Percentiles rank a stretch among this genome's conserved stretches.
phyloP scores from a whole-genome alignment of 2,329 filamentous ascomycete species.

The Cadophora malorum region DNA sequence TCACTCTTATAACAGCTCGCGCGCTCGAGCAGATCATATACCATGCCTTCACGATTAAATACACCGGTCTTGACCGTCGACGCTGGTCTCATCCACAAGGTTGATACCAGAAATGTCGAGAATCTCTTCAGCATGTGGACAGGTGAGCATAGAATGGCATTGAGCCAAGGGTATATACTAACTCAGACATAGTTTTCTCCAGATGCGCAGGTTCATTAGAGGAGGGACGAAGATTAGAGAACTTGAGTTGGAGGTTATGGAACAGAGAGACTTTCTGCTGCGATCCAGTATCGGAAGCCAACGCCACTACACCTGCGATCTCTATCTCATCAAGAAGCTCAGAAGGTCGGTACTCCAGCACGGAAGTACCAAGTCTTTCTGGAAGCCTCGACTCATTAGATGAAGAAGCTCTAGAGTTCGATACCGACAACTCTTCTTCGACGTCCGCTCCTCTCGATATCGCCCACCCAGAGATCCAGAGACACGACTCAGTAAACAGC shows the following conservation, averaged over 20 bases:
- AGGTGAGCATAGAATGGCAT: conserved; percentile 62
- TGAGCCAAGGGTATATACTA: conserved; percentile 12
- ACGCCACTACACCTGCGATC: conserved; percentile 51
- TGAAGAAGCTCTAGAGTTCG: conserved; percentile 68
- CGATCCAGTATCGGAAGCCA: conserved; percentile 64
- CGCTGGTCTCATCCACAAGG: conserved; percentile 89
- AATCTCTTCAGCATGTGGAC: conserved; percentile 98
- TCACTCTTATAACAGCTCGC: conserved; percentile 39
- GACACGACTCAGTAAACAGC: conserved; percentile 74
- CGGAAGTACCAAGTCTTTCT: conserved; percentile 75
- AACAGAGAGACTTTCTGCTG: conserved; percentile 92
- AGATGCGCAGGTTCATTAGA: conserved; percentile 94
- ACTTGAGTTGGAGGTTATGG: conserved; percentile 95
- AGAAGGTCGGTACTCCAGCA: conserved; percentile 52
- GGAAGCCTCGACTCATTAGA: conserved; percentile 79
- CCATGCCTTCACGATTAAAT: conserved; percentile 84
- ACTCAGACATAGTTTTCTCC: conserved; percentile 73
- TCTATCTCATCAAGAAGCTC: conserved; percentile 44
- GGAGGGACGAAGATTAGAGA: conserved; percentile 90
- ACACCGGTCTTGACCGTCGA: conserved; percentile 91
- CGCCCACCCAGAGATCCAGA: conserved; percentile 69
- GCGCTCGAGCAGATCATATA: conserved; percentile 41
- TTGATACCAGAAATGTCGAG: conserved; percentile 91
- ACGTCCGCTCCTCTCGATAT: conserved; percentile 64
- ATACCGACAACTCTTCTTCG: conserved; percentile 47